Conservation (phyloP, 148 eudicot genomes). For the Limonium bicolor region DNA sequence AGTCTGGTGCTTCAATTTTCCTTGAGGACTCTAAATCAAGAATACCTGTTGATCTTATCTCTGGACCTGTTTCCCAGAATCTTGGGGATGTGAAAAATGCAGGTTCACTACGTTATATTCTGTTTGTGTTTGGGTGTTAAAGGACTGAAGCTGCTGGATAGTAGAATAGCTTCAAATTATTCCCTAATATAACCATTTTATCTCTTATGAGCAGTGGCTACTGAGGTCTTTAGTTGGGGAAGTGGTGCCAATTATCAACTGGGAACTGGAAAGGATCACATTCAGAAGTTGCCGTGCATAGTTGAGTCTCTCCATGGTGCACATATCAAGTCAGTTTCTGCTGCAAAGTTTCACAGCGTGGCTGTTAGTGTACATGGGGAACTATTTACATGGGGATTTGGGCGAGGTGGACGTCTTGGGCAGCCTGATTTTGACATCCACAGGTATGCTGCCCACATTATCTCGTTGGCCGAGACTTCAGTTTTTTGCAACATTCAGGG, state of each 20-base stretch:
- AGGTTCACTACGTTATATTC: conserved; percentile 23
- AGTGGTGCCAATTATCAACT: conserved; percentile 99
- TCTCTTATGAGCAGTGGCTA: conserved; percentile 27
- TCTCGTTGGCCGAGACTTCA: no score
- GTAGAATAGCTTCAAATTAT: background rate
- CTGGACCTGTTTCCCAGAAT: conserved; percentile 71
- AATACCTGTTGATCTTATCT: conserved; percentile 81
- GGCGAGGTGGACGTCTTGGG: conserved; percentile 98
- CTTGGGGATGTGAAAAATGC: conserved; percentile 37
- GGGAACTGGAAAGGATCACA: conserved; percentile 95
- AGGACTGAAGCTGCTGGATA: background rate
- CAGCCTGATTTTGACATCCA: conserved; percentile 99
- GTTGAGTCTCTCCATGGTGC: conserved; percentile 83
- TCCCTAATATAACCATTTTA: no score
- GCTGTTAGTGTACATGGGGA: conserved; percentile 79
- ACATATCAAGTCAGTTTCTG: conserved; percentile 54
- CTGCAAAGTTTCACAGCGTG: conserved; percentile 95
- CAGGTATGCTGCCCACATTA: conserved; percentile 28
- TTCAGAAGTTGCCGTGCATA: conserved; percentile 92
- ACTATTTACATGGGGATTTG: conserved; percentile 97
- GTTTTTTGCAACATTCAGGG: no score
- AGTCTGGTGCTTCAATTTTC: conserved; percentile 63
- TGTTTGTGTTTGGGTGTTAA: background rate
- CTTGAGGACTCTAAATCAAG: conserved; percentile 83
- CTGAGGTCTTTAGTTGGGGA: conserved; percentile 98